Percentiles rank a stretch among this genome's conserved stretches.
phyloP scores from a whole-genome alignment of 106 monocot species.

The Chionographis japonica region DNA sequence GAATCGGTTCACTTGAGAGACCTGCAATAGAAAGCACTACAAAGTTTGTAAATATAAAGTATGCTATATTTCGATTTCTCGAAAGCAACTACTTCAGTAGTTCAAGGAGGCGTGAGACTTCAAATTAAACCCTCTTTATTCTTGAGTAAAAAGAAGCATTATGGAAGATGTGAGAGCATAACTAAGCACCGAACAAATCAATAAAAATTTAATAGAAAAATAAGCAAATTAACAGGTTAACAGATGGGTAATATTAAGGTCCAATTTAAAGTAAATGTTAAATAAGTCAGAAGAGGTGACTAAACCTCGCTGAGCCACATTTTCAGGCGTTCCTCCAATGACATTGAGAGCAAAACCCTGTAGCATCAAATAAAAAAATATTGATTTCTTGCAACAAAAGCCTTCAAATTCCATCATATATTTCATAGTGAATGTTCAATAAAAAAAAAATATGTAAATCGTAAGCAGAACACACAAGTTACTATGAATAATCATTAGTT shows the following conservation, averaged over 20 bases:
- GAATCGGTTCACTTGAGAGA: constrained; percentile 58
- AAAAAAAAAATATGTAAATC: background rate
- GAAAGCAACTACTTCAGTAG: too few species aligned
- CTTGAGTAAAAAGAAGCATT: too few species aligned
- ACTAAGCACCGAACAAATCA: too few species aligned
- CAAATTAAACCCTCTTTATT: too few species aligned
- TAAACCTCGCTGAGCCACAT: constrained; percentile 66
- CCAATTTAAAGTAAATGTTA: background rate
- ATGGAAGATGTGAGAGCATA: too few species aligned
- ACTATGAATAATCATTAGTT: too few species aligned
- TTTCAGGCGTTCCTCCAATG: constrained; percentile 64
- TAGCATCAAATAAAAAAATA: background rate
- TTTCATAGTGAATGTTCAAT: background rate
- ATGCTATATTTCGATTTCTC: too few species aligned
- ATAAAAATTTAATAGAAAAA: background rate
- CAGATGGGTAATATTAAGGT: background rate
- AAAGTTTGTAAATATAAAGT: background rate
- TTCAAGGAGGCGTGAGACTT: too few species aligned
- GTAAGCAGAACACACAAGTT: background rate
- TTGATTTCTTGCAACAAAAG: background rate
- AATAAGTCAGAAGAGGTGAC: background rate
- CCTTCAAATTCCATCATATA: too few species aligned
- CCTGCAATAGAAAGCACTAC: constrained; percentile 33
- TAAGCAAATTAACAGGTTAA: background rate
- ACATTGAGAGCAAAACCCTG: constrained; percentile 38